These are phyloP conservation scores for Elaeis guineensis DNA, from an alignment of 176 grass and related monocot species.

Conservation along the genomic window DNA sequence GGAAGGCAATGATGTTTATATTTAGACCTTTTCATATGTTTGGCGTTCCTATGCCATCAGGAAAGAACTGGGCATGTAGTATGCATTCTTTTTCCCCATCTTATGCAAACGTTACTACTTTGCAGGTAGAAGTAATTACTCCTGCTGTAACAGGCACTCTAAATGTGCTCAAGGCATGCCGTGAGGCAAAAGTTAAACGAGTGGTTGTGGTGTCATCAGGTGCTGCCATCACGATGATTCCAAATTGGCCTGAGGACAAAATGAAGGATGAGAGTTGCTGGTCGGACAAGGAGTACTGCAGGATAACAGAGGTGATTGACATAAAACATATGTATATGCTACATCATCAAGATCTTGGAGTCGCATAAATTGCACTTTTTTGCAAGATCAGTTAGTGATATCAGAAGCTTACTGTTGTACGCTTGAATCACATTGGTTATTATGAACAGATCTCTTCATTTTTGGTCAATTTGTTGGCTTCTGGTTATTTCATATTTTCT, in stretches of 20 bases:
- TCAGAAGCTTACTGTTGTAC: too few relatives aligned
- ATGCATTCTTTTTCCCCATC: not conserved
- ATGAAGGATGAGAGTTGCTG: conserved; percentile 11
- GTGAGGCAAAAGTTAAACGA: conserved; percentile 11
- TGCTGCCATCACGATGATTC: not conserved
- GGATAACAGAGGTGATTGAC: conserved; percentile 6
- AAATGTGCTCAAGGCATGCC: conserved; percentile 16
- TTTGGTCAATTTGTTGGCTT: too few relatives aligned
- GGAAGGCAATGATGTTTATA: not conserved
- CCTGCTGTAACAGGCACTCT: conserved; percentile 18
- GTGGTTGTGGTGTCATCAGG: conserved; percentile 17
- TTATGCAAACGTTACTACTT: not conserved
- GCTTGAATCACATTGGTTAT: too few relatives aligned
- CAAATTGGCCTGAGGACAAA: not conserved
- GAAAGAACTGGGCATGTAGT: not conserved
- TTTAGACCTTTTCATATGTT: not conserved
- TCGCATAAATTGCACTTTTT: too few relatives aligned
- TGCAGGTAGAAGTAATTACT: conserved; percentile 2
- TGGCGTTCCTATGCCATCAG: not conserved
- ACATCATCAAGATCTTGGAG: too few relatives aligned
- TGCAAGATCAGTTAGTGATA: too few relatives aligned
- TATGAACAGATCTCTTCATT: too few relatives aligned
- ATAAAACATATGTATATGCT: not conserved
- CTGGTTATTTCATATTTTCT: too few relatives aligned
- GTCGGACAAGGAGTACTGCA: conserved; percentile 15